These are phyloP conservation scores for Haematococcus sp. DNA, from an alignment of 139 green algal genomes.

Conservation along the genomic window DNA sequence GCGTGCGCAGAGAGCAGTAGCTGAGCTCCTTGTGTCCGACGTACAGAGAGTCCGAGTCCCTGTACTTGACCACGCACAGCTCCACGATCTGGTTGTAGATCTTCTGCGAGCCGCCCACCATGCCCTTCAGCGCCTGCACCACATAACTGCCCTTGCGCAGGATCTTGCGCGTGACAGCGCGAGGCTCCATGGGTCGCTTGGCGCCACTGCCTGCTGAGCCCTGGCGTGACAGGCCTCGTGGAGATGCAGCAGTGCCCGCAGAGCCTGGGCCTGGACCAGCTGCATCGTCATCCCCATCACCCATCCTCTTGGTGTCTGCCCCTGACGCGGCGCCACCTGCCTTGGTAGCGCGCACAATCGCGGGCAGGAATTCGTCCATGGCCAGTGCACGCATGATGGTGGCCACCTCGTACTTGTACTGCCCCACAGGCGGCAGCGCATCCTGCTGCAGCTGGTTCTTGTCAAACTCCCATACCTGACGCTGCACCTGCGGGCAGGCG, in stretches of 20 bases:
- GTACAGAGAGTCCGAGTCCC: neutral
- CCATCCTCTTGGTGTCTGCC: neutral
- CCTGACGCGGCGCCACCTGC: neutral
- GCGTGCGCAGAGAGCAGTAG: slow-evolving; percentile 61
- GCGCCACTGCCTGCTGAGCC: slow-evolving; percentile 12
- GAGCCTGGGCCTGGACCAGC: slow-evolving; percentile 2
- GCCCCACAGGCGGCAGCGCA: slow-evolving; percentile 61
- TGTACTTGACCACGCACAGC: slow-evolving; percentile 40
- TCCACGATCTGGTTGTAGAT: slow-evolving; percentile 73
- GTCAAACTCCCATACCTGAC: slow-evolving; percentile 81
- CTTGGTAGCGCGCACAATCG: neutral
- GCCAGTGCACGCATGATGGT: slow-evolving; percentile 66
- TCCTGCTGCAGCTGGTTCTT: slow-evolving; percentile 77
- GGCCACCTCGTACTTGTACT: slow-evolving; percentile 67
- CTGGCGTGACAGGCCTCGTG: neutral
- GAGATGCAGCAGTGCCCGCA: neutral
- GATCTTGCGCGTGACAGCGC: slow-evolving; percentile 42
- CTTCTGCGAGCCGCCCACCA: slow-evolving; percentile 50
- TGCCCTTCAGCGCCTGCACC: slow-evolving; percentile 38
- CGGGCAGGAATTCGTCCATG: slow-evolving; percentile 59
- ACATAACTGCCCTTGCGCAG: slow-evolving; percentile 44
- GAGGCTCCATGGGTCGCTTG: neutral
- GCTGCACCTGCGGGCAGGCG: slow-evolving; percentile 5
- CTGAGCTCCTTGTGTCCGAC: slow-evolving; percentile 37
- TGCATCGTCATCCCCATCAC: neutral